Conservation (phyloP, 2,329 filamentous ascomycete genomes). For the Epichloe elymi region DNA sequence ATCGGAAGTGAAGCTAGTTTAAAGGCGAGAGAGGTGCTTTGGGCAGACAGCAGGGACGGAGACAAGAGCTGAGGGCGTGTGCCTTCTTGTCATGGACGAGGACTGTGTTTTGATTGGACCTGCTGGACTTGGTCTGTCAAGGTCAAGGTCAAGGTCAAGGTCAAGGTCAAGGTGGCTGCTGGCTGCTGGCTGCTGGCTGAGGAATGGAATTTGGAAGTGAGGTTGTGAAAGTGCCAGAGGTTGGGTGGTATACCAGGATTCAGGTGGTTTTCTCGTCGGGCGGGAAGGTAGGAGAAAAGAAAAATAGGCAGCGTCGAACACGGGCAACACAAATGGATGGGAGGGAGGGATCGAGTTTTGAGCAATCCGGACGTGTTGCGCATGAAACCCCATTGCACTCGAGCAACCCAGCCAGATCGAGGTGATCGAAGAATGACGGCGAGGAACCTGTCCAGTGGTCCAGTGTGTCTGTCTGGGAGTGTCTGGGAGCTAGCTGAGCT, state of each 20-base stretch:
- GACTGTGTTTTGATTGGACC: too few relatives aligned
- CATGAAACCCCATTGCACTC: conserved; percentile 14
- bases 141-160: too few relatives aligned
- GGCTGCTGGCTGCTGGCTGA: too few relatives aligned
- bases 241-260: too few relatives aligned
- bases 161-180: too few relatives aligned
- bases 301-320: too few relatives aligned
- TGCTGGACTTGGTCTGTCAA: too few relatives aligned
- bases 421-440: conserved; percentile 18
- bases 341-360: conserved; percentile 16
- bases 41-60: background rate
- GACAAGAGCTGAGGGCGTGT: background rate
- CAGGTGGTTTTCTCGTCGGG: too few relatives aligned
- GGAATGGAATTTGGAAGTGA: too few relatives aligned
- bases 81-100: background rate
- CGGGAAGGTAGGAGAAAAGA: too few relatives aligned
- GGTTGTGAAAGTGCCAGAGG: too few relatives aligned
- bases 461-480: background rate
- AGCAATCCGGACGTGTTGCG: conserved; percentile 16
- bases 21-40: background rate
- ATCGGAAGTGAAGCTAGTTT: background rate
- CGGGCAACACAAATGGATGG: conserved; percentile 4
- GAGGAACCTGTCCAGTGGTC: background rate
- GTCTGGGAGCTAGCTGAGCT: conserved; percentile 5
- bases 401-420: conserved; percentile 15